Base-by-base conservation (phyloP, 805 yeast genomes). In the Nakazawaea wickerhamii region DNA sequence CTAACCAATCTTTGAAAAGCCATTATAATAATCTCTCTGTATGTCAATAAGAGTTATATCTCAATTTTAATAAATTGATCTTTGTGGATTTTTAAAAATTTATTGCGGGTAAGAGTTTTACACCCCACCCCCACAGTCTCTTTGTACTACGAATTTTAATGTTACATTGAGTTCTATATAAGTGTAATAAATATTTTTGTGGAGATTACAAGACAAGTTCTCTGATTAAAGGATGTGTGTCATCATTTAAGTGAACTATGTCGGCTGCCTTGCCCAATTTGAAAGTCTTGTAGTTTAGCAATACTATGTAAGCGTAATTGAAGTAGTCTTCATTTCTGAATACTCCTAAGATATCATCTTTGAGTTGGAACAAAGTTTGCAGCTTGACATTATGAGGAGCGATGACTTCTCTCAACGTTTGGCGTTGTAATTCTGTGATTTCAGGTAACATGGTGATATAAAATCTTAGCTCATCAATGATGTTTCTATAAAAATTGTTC, bases 401-500 rank as follows among this genome's bases (percentile, higher is more conserved):
- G 7, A 32, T 26, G 14, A 28, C 20, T 25, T 15, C 4, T 18
- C 5, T 9, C 11, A 27, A 18, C 18, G 34, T n/a, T 22, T 25
- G n/a, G 6, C 25, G 15, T 20, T 39, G 27, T 13, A n/a, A 5
- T 7, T 30, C 27, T 20, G 14, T 38, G 8, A 28, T 5, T 3
- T 23, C 5, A 9, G 30, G n/a, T 10, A 40, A 11, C 28, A 35
- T 28, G 2, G 7, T 19, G 23, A 23, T 18, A 18, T 30, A 41
- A 17, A 26, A 35, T 11, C n/a, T 11, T 5, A 36, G 17, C 30
- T 34, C 42, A 9, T 43, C 64, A 7, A 70, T 55, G 11, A 68
- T 71, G 53, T 80, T 77, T 50, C 79, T 67, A 59, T 79, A 85
- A 30, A 83, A 71, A 50, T 87, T 86, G 42, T 71, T 75, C 51